A percentile compares a stretch with the other conserved stretches of the same genome.
Conservation (phyloP, 2,329 filamentous ascomycete genomes). For the Botryosphaeria agaves region DNA sequence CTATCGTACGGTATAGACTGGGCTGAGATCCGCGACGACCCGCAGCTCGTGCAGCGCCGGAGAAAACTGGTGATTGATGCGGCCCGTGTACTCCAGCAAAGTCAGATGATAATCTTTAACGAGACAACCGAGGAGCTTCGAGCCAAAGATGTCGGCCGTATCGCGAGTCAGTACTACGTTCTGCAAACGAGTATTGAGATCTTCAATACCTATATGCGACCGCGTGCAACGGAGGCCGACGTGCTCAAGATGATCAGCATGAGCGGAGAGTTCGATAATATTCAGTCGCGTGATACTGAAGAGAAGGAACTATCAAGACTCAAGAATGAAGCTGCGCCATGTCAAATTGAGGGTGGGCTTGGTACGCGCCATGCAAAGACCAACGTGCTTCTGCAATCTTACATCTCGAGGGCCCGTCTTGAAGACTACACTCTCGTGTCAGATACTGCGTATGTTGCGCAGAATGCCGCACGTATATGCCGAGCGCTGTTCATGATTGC, state of each 20-base stretch:
- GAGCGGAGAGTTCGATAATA: constrained; percentile 96
- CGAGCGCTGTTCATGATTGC: constrained; percentile 95
- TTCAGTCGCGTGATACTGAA: constrained; percentile 82
- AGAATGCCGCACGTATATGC: constrained; percentile 89
- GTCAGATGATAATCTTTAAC: constrained; percentile 98
- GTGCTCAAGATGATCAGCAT: constrained; percentile 92
- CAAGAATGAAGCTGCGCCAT: constrained; percentile 52
- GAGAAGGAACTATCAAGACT: constrained; percentile 69
- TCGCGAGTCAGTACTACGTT: constrained; percentile 95
- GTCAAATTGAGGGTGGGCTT: constrained; percentile 55
- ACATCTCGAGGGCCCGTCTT: constrained; percentile 72
- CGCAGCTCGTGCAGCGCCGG: constrained; percentile 68
- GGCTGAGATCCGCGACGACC: constrained; percentile 77
- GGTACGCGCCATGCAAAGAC: constrained; percentile 71
- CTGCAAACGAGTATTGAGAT: constrained; percentile 85
- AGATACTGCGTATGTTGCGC: constrained; percentile 85
- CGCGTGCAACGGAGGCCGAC: constrained; percentile 74
- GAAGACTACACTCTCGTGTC: constrained; percentile 91
- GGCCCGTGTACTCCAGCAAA: constrained; percentile 70
- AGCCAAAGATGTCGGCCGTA: constrained; percentile 87
- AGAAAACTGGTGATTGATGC: constrained; percentile 78
- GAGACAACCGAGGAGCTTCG: constrained; percentile 83
- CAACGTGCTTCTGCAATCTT: constrained; percentile 85
- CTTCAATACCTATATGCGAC: constrained; percentile 89
- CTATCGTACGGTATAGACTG: constrained; percentile 91